Percentiles rank a stretch among this genome's conserved stretches.
These are phyloP conservation scores for Cadophora luteo-olivacea DNA, from an alignment of 2,329 filamentous ascomycete species.

Conservation along the genomic window DNA sequence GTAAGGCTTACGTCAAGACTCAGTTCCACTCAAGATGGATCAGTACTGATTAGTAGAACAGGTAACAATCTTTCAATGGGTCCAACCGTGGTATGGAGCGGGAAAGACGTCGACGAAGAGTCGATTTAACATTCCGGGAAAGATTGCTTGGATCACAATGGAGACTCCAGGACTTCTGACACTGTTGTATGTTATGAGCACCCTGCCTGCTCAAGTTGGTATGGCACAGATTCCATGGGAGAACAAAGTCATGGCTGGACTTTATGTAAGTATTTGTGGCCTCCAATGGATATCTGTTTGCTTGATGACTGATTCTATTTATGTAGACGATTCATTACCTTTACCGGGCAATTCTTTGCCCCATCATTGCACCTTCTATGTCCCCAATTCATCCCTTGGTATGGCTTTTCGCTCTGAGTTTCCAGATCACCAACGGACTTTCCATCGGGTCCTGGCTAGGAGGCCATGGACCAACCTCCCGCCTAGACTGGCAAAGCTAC, in stretches of 20 bases:
- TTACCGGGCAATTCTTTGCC: conserved; percentile 86
- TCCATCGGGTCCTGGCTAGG: conserved; percentile 82
- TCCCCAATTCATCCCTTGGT: conserved; percentile 81
- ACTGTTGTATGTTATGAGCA: conserved; percentile 79
- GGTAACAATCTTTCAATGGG: conserved; percentile 78
- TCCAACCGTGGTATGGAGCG: conserved; percentile 80
- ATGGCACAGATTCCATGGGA: conserved; percentile 72
- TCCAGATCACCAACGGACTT: conserved; percentile 83
- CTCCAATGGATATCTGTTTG: neutral
- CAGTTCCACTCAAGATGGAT: neutral
- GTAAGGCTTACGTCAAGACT: conserved; percentile 46
- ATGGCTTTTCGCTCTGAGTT: conserved; percentile 67
- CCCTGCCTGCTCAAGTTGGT: conserved; percentile 64
- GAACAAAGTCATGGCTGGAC: conserved; percentile 75
- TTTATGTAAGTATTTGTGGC: conserved; percentile 55
- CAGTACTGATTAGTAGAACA: conserved; percentile 47
- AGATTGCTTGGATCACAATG: conserved; percentile 87
- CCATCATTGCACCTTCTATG: conserved; percentile 88
- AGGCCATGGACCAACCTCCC: conserved; percentile 75
- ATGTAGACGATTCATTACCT: conserved; percentile 81
- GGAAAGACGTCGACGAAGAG: conserved; percentile 86
- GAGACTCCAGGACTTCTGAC: conserved; percentile 80
- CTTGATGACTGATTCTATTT: neutral
- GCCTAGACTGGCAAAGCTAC: conserved; percentile 55
- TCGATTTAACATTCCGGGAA: conserved; percentile 84